phyloP scores from a whole-genome alignment of 1,284 basidiomycete species.

The Sporisorium scitamineum region DNA sequence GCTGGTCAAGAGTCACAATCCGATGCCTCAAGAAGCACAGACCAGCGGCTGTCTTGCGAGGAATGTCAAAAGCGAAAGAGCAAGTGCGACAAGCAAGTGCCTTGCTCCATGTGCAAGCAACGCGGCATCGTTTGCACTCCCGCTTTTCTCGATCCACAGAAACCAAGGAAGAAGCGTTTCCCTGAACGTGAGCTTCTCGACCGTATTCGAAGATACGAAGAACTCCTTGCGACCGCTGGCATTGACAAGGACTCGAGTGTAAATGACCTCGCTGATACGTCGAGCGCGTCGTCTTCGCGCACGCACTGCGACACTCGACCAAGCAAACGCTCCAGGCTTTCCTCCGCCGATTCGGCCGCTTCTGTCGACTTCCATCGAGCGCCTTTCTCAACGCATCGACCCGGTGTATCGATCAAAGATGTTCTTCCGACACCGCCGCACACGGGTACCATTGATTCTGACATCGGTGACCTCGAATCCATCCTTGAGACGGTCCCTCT shows the following conservation, averaged over 20 bases:
- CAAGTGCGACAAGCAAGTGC: slow-evolving; percentile 22
- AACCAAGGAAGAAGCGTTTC: slow-evolving; percentile 22
- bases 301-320: background rate
- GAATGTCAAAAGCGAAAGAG: slow-evolving; percentile 24
- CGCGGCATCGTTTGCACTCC: slow-evolving; percentile 21
- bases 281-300: background rate
- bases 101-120: slow-evolving; percentile 16
- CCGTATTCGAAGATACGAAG: slow-evolving; percentile 23
- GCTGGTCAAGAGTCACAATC: background rate
- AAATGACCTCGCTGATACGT: background rate
- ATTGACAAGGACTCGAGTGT: slow-evolving; percentile 5
- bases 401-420: background rate
- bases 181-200: slow-evolving; percentile 18
- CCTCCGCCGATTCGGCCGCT: background rate
- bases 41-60: slow-evolving; percentile 13
- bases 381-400: background rate
- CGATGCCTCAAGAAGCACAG: background rate
- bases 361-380: background rate
- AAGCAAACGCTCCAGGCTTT: background rate
- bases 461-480: slow-evolving; percentile 14
- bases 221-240: slow-evolving; percentile 4
- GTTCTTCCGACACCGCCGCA: background rate
- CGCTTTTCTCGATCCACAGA: slow-evolving; percentile 8
- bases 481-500: slow-evolving; percentile 14
- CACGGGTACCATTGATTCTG: slow-evolving; percentile 7